Conservation (phyloP, 768 basidiomycete genomes). For the Termitomyces sp. region DNA sequence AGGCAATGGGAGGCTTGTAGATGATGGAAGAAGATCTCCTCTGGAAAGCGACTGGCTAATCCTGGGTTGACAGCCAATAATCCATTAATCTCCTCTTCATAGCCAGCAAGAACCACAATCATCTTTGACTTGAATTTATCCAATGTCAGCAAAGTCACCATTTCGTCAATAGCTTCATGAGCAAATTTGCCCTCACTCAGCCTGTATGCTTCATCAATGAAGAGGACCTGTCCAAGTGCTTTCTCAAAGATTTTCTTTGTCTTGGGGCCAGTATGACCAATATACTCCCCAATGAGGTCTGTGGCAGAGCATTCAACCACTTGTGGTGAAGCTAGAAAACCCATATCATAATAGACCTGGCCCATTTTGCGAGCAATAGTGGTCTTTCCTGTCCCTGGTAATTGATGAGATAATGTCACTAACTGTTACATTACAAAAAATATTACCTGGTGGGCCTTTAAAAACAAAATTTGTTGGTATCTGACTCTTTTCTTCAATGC, state of each 20-base stretch:
- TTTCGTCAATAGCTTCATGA: constrained; percentile 66
- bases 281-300: constrained; percentile 56
- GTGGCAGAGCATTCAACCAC: constrained; percentile 66
- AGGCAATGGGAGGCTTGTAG: constrained; percentile 29
- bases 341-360: constrained; percentile 60
- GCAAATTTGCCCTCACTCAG: constrained; percentile 32
- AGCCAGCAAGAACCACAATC: constrained; percentile 65
- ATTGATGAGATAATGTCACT: neutral
- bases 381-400: constrained; percentile 56
- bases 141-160: constrained; percentile 58
- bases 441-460: neutral
- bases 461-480: constrained; percentile 1
- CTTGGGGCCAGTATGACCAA: neutral
- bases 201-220: neutral
- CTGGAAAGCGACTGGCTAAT: constrained; percentile 62
- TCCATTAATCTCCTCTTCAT: constrained; percentile 60
- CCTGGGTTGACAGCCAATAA: constrained; percentile 56
- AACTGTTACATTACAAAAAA: neutral
- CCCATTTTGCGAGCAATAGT: constrained; percentile 59
- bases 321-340: constrained; percentile 37
- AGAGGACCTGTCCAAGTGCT: neutral
- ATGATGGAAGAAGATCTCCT: constrained; percentile 49
- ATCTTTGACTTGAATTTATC: constrained; percentile 52
- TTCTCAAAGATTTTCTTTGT: neutral
- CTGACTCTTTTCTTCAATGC: neutral